A percentile compares a stretch with the other conserved stretches of the same genome.
Evolutionary conservation across 2,329 filamentous ascomycete genomes (phyloP).

Genomic region (Pseudogymnoascus sp.): DNA sequence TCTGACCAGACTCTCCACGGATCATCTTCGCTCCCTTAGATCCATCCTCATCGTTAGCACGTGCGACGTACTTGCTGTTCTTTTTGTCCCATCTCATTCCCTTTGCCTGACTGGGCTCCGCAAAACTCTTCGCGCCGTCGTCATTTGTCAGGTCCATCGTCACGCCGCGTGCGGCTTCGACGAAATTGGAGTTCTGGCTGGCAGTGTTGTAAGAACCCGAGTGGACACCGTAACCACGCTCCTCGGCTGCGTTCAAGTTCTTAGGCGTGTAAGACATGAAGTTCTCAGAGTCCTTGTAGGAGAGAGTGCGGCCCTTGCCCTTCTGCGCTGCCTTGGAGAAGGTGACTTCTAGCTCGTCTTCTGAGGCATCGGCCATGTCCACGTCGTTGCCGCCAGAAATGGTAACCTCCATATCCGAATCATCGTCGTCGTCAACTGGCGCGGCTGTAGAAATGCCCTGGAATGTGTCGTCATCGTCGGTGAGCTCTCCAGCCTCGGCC

Average conservation of each 20-base stretch:
- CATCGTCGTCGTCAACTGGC: conserved; percentile 26
- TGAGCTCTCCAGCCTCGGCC: conserved; percentile 29
- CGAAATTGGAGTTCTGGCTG: conserved; percentile 59
- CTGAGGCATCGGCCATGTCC: conserved; percentile 52
- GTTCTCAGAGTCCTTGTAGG: conserved; percentile 76
- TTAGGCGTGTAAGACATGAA: conserved; percentile 96
- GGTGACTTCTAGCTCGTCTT: conserved; percentile 59
- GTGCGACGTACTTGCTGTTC: conserved; percentile 85
- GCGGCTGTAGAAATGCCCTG: conserved; percentile 11
- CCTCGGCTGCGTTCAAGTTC: conserved; percentile 71
- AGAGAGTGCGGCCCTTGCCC: conserved; percentile 48
- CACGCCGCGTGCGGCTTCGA: conserved; percentile 75
- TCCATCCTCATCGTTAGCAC: conserved; percentile 90
- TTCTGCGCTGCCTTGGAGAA: conserved; percentile 52
- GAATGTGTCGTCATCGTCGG: conserved; percentile 24
- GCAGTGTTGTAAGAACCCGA: conserved; percentile 54
- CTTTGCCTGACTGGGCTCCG: conserved; percentile 61
- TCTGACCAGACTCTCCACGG: conserved; percentile 83
- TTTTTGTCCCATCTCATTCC: conserved; percentile 96
- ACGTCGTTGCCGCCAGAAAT: conserved; percentile 31
- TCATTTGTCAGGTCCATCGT: conserved; percentile 93
- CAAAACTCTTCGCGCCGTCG: conserved; percentile 72
- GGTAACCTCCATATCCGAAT: conserved; percentile 30
- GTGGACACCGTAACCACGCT: conserved; percentile 88
- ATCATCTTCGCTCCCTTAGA: conserved; percentile 67